Evolutionary conservation across 2,329 filamentous ascomycete genomes (phyloP).

Genomic region (Penicillium sp.): DNA sequence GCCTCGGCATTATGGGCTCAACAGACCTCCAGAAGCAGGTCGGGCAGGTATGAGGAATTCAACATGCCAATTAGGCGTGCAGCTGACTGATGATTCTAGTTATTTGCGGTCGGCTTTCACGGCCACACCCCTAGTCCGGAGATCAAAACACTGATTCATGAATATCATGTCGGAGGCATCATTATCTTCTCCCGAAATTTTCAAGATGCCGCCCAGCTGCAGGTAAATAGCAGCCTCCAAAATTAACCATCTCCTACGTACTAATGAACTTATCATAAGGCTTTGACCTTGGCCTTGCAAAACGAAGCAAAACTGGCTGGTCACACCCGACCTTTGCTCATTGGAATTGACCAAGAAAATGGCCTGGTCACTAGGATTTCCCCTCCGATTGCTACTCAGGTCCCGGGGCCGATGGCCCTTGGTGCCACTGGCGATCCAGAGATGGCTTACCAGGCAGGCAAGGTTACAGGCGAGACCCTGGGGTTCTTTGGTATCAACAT

Average conservation of each 20-base stretch:
- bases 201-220: slow-evolving; percentile 39
- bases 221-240: slow-evolving; percentile 18
- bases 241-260: not conserved
- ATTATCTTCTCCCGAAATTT: slow-evolving; percentile 47
- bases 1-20: slow-evolving; percentile 17
- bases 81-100: slow-evolving; percentile 26
- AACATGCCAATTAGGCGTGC: no score
- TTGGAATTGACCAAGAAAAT: slow-evolving; percentile 50
- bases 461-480: slow-evolving; percentile 42
- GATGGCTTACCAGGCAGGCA: slow-evolving; percentile 37
- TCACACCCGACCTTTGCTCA: slow-evolving; percentile 43
- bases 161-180: slow-evolving; percentile 43
- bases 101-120: slow-evolving; percentile 48
- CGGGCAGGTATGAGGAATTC: slow-evolving; percentile 30
- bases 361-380: slow-evolving; percentile 46
- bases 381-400: slow-evolving; percentile 40
- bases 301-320: slow-evolving; percentile 40
- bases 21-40: slow-evolving; percentile 31
- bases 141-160: slow-evolving; percentile 45
- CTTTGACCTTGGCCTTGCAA: slow-evolving; percentile 39
- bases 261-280: slow-evolving; percentile 13
- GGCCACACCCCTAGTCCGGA: slow-evolving; percentile 40
- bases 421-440: slow-evolving; percentile 41
- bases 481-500: slow-evolving; percentile 46
- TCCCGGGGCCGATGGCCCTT: slow-evolving; percentile 48